These are phyloP conservation scores for Rhodomyrtus tomentosa DNA, from an alignment of 345 rosid genomes.

Conservation along the genomic window DNA sequence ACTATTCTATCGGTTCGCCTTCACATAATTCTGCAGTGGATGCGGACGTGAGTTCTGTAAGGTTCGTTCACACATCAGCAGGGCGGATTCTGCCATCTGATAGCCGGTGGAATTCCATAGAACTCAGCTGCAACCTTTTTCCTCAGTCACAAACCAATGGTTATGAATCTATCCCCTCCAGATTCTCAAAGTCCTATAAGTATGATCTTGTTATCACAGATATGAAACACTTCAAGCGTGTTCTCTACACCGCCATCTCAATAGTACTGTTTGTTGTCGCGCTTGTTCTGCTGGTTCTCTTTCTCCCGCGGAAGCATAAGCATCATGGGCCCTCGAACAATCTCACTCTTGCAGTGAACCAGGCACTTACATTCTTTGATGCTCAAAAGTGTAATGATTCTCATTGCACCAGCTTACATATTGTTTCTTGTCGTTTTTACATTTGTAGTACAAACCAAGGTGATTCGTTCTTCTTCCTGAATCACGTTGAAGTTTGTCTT, in stretches of 20 bases:
- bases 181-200: conserved; percentile 34
- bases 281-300: conserved; percentile 12
- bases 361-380: conserved; percentile 48
- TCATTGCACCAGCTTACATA: not conserved
- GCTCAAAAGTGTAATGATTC: conserved; percentile 46
- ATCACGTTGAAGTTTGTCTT: not conserved
- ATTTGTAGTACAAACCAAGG: not conserved
- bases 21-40: not conserved
- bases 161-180: conserved; percentile 33
- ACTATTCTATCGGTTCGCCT: not conserved
- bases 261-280: conserved; percentile 9
- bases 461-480: not conserved
- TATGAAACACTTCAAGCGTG: conserved; percentile 25
- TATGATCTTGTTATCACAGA: conserved; percentile 35
- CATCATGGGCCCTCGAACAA: conserved; percentile 26
- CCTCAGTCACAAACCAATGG: conserved; percentile 11
- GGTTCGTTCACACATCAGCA: conserved; percentile 25
- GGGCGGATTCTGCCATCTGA: conserved; percentile 35
- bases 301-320: conserved; percentile 23
- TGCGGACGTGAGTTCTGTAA: not conserved
- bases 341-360: conserved; percentile 42
- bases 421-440: not conserved
- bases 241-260: conserved; percentile 15
- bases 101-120: conserved; percentile 34
- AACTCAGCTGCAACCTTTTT: conserved; percentile 12